Evolutionary conservation across 345 rosid genomes (phyloP).

Genomic region (Rubroshorea leprosula): DNA sequence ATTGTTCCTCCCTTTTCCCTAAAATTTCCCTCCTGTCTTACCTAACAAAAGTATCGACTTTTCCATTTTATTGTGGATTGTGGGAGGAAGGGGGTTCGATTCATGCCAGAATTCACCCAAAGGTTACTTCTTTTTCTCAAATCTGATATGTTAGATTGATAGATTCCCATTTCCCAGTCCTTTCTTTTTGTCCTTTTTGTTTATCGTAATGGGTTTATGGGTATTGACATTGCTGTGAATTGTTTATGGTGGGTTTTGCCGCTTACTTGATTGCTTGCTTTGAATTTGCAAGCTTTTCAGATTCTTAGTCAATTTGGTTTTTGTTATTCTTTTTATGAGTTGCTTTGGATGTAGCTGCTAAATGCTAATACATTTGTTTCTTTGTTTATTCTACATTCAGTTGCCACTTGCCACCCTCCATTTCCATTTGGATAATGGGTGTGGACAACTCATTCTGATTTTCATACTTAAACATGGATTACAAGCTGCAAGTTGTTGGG

Average conservation of each 20-base stretch:
- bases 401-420: not conserved
- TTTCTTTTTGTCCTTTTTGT: not conserved
- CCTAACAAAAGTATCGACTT: no score
- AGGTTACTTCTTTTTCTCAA: not conserved
- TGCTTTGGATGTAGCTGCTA: no score
- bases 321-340: not conserved
- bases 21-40: no score
- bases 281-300: no score
- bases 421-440: not conserved
- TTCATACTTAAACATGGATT: slow-evolving; percentile 31
- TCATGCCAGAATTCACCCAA: not conserved
- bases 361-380: no score
- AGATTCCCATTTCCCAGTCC: no score
- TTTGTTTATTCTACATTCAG: not conserved
- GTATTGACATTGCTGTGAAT: no score
- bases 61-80: no score
- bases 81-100: no score
- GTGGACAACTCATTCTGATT: slow-evolving; percentile 8
- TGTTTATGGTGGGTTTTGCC: no score
- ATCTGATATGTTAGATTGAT: not conserved
- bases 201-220: not conserved
- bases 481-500: slow-evolving; percentile 30
- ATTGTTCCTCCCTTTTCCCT: no score
- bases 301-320: not conserved
- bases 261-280: no score